A percentile compares a stretch with the other conserved stretches of the same genome.
These are phyloP conservation scores for Fusarium cicatricum DNA, from an alignment of 2,329 filamentous ascomycete species.

Conservation along the genomic window DNA sequence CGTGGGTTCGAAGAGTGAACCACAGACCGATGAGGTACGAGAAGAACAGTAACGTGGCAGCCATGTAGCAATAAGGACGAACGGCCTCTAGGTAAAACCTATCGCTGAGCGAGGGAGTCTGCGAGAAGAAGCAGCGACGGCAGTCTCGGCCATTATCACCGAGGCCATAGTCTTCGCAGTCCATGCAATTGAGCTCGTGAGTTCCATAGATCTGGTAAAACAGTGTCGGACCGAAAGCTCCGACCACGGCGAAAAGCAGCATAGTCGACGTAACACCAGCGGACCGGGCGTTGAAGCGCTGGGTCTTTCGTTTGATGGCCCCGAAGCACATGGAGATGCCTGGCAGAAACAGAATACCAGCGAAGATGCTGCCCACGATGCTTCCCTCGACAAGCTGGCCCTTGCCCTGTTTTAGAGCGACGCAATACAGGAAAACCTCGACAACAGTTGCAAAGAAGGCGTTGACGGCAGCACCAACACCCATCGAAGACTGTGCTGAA, in stretches of 20 bases:
- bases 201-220: constrained; percentile 99
- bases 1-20: constrained; percentile 95
- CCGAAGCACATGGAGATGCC: constrained; percentile 99
- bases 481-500: constrained; percentile 98
- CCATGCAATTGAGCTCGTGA: constrained; percentile 89
- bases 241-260: constrained; percentile 95
- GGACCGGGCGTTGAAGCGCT: constrained; percentile 96
- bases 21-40: constrained; percentile 94
- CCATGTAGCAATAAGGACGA: constrained; percentile 90
- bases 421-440: constrained; percentile 96
- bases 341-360: constrained; percentile 92
- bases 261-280: constrained; percentile 98
- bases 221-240: constrained; percentile 91
- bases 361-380: constrained; percentile 97
- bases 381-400: constrained; percentile 93
- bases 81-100: constrained; percentile 91
- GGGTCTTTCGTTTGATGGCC: constrained; percentile 96
- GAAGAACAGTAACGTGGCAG: constrained; percentile 84
- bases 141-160: constrained; percentile 72
- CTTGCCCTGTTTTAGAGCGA: constrained; percentile 92
- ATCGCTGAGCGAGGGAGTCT: constrained; percentile 83
- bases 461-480: constrained; percentile 94
- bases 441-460: constrained; percentile 98
- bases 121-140: constrained; percentile 92
- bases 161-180: constrained; percentile 59